Evolutionary conservation across 495 filamentous ascomycete species (phyloP), one percentile per base, ranked within the genome.

Genomic region (Tuber melanosporum): DNA sequence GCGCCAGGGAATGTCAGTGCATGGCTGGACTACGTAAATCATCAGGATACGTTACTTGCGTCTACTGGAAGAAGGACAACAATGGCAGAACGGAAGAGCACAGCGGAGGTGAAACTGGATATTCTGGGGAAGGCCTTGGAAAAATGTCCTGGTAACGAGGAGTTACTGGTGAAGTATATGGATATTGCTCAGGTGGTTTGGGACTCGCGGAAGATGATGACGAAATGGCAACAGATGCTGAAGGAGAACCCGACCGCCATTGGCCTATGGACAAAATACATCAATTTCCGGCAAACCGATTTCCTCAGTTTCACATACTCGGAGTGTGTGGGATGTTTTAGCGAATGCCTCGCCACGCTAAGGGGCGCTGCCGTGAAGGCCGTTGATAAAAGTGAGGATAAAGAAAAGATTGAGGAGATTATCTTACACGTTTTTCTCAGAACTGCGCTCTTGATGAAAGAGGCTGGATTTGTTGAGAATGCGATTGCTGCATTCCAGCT

Each of bases 401-500:
- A 47, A 19, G 84, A 84, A 49, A 78, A 82, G 72, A 77, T 87
- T 3, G 85, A 86, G 36, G 83, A 85, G 22, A 87, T 92, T 74
- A 88, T 91, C 39, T 83, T 92, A 5, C 93, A 97, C 82, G 84
- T 95, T 3, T 88, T 98, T 46, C 85, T 97, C 19, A 89, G 94
- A 62, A 73, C 91, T 71, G 93, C 93, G 0, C 83, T 90, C 8
- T 91, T 95, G 79, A 87, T 95, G 73, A 86, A 88, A 36, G 93
- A 98, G 83, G 87, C 93, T 45, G 95, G 95, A 0, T 95, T 91
- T 82, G 81, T 86, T n/a, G 95, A 98, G 82, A 85, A 91, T 52
- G 90, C 92, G 6, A 86, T 92, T 1, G 93, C 91, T 26, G 86
- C 92, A 17, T 97, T 96, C 93, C 95, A 99, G 83, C 91, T 89